A percentile compares a stretch with the other conserved stretches of the same genome.
These are phyloP conservation scores for Chalciporus pseudorubinellus DNA, from an alignment of 768 basidiomycete genomes.

Conservation along the genomic window DNA sequence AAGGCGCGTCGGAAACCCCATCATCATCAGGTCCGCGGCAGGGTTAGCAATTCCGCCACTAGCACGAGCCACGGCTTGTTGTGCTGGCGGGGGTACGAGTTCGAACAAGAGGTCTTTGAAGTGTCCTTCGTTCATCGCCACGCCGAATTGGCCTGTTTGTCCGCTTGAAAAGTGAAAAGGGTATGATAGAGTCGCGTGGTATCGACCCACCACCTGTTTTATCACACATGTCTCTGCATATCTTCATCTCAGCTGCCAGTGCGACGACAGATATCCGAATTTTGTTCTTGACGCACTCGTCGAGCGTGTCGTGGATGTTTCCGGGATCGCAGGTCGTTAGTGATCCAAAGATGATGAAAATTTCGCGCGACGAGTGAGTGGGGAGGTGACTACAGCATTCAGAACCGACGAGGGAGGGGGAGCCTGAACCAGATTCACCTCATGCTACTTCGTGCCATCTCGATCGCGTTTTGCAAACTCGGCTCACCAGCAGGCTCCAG, in stretches of 20 bases:
- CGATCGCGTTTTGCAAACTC: slow-evolving; percentile 94
- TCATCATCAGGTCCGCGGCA: slow-evolving; percentile 93
- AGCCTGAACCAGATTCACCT: slow-evolving; percentile 47
- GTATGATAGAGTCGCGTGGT: background rate
- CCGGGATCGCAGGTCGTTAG: slow-evolving; percentile 96
- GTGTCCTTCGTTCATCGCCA: slow-evolving; percentile 98
- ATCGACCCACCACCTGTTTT: slow-evolving; percentile 75
- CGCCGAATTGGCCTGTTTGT: slow-evolving; percentile 76
- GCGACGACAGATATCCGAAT: slow-evolving; percentile 93
- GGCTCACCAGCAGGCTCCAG: slow-evolving; percentile 91
- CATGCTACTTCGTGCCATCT: slow-evolving; percentile 94
- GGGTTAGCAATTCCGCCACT: slow-evolving; percentile 51
- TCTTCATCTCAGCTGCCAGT: slow-evolving; percentile 97
- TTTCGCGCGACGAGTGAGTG: slow-evolving; percentile 94
- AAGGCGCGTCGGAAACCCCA: slow-evolving; percentile 95
- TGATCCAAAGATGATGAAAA: slow-evolving; percentile 91
- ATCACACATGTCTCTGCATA: slow-evolving; percentile 88
- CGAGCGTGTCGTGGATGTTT: slow-evolving; percentile 92
- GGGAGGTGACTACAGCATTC: slow-evolving; percentile 78
- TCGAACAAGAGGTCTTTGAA: slow-evolving; percentile 96
- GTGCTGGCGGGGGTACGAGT: slow-evolving; percentile 90
- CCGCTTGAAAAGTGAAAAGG: slow-evolving; percentile 11
- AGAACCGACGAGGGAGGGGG: background rate
- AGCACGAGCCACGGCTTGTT: slow-evolving; percentile 52
- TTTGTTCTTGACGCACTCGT: slow-evolving; percentile 75